Evolutionary conservation across 768 basidiomycete species (phyloP).

Genomic region (Kwoniella sp.): DNA sequence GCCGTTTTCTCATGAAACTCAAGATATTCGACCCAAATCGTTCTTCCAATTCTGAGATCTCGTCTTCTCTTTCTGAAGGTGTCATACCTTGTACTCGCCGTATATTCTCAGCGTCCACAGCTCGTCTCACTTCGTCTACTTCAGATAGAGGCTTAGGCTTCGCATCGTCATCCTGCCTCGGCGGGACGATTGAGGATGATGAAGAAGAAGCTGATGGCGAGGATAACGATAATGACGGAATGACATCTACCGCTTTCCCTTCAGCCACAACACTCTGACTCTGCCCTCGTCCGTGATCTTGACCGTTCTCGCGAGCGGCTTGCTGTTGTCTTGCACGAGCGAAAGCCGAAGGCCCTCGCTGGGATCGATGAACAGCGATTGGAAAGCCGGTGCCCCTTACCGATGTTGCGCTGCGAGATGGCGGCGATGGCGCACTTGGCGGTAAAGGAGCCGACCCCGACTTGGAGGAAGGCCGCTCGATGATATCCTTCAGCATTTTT

Average conservation of each 20-base stretch:
- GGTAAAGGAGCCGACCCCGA: slow-evolving; percentile 3
- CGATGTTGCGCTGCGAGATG: no score
- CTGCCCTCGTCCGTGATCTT: neutral
- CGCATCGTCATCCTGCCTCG: neutral
- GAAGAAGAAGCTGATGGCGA: neutral
- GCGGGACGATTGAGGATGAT: neutral
- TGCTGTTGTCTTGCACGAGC: slow-evolving; percentile 23
- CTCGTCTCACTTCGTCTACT: slow-evolving; percentile 59
- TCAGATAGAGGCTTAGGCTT: slow-evolving; percentile 37
- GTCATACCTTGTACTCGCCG: slow-evolving; percentile 68
- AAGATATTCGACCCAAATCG: slow-evolving; percentile 70
- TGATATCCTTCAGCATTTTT: slow-evolving; percentile 38
- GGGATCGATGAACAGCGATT: slow-evolving; percentile 32
- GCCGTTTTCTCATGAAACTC: slow-evolving; percentile 65
- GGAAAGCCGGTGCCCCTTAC: slow-evolving; percentile 15
- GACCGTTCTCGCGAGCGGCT: slow-evolving; percentile 3
- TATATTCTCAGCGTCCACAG: slow-evolving; percentile 69
- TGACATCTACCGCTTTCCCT: slow-evolving; percentile 19
- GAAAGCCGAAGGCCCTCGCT: slow-evolving; percentile 26
- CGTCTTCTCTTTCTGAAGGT: slow-evolving; percentile 68
- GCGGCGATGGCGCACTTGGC: slow-evolving; percentile 23
- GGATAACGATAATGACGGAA: slow-evolving; percentile 1
- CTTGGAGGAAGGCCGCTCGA: slow-evolving; percentile 27
- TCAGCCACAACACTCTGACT: slow-evolving; percentile 1
- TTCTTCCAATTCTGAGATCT: slow-evolving; percentile 68